Evolutionary conservation across 2,329 filamentous ascomycete species (phyloP), one percentile per base, ranked within the genome.

Genomic region (Colletotrichum limetticola): DNA sequence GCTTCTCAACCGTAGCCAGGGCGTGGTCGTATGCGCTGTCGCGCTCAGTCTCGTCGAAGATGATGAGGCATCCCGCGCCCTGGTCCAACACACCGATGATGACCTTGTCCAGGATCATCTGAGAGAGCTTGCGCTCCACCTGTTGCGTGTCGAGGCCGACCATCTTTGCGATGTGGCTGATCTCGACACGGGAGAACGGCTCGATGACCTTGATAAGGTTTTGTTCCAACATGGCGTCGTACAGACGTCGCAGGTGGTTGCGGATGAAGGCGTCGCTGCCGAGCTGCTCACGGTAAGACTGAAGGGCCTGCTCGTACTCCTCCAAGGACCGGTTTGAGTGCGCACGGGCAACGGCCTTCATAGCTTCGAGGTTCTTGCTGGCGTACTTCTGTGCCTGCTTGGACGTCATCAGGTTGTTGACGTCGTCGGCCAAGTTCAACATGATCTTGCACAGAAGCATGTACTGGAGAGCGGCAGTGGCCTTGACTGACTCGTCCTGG

Each of bases 381-480:
- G 95, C 95, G 82, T 99, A 98, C 85, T 97, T 97, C 81, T 97
- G 91, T 52, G 97, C 97, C 83, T 98, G 95, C 89, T 99, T 99
- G 67, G 95, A 97, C 35, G 93, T 91, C 91, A 99, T 95, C 77
- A 99, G 91, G 80, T 93, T 91, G 85, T 96, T 97, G 82, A 99
- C 96, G 83, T 99, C 97, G 86, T 98, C 95, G 76, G 92, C 95
- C 53, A 97, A 89, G 85, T 99, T 99, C 78, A 99, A 90, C 97
- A 99, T 99, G 83, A 99, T 97, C 88, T 99, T 99, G 91, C 97
- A 98, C 46, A 99, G 92, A 67, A 99, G 91, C 97, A 99, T 99
- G 88, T 99, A 99, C 87, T 99, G 97, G 76, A 99, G 88, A 12
- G 97, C 95, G 14, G 96, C 94, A n/a, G 96, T 97, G n/a, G 97